These are phyloP conservation scores for Forsythia viridissima DNA, from an alignment of 257 asterid genomes.

Conservation along the genomic window DNA sequence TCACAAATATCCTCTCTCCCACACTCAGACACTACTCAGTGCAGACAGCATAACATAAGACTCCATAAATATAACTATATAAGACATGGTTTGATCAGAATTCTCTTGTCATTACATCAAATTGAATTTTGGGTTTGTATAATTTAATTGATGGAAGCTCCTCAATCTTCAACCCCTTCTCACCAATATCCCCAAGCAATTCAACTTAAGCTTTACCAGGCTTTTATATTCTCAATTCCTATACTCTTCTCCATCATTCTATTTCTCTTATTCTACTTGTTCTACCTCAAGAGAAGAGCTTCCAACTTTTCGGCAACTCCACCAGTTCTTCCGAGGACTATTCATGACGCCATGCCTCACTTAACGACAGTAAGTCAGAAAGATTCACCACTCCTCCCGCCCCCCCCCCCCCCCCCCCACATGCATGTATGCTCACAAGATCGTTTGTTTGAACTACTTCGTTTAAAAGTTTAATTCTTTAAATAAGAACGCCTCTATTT, in stretches of 20 bases:
- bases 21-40: not conserved
- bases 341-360: constrained; percentile 13
- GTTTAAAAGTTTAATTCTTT: not conserved
- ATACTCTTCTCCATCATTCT: constrained; percentile 77
- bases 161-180: constrained; percentile 44
- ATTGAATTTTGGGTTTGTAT: not conserved
- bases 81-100: not conserved
- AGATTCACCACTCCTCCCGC: not conserved
- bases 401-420: not conserved
- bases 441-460: too few relatives aligned
- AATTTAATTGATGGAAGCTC: constrained; percentile 37
- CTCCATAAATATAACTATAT: not conserved
- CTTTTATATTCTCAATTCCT: constrained; percentile 84
- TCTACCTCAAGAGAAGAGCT: constrained; percentile 73
- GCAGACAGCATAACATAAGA: not conserved
- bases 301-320: constrained; percentile 24
- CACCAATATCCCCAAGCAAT: constrained; percentile 69
- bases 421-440: too few relatives aligned
- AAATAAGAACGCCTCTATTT: too few relatives aligned
- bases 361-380: constrained; percentile 29
- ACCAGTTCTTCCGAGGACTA: constrained; percentile 35
- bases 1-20: constrained; percentile 23
- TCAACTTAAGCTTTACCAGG: constrained; percentile 76
- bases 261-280: constrained; percentile 72
- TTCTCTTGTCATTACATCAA: not conserved